Base-by-base conservation (phyloP, 176 grass and related monocot species). In the Chloris gayana region DNA sequence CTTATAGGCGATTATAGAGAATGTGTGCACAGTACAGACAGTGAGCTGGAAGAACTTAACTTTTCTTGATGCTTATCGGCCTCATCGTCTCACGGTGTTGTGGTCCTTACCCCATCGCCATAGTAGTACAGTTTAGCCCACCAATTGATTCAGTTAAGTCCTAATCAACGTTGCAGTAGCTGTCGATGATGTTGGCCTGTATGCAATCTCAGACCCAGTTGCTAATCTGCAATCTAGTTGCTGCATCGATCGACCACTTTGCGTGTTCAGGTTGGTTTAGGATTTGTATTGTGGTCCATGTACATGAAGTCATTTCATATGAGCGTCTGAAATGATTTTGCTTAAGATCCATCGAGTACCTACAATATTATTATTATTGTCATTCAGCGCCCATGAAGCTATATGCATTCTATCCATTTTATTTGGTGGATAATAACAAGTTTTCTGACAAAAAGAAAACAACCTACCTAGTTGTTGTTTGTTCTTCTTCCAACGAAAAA, bases 1-100 rank as follows among this genome's bases (percentile, higher is more conserved):
- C 64, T 65, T 21, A 34, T 57, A 13, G 42, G 58, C 4, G 73
- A 87, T 65, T 71, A 33, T 53, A 26, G 72, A 71, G 72, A 64
- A 76, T 56, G 72, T 54, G 44, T 56, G 56, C 54, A 75, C 64
- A 44, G 66, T 72, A 57, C 75, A 75, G 71, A 33, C 70, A 74
- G 5, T 87, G 86, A n/a, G 75, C 73, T 84, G 73, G 86, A 73
- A 73, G 38, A 26, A 27, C 31, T 83, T 75, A 71, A 70, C 69
- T 81, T 56, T 59, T 69, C 3, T 65, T n/a, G 27, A 74, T 85
- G 78, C 45, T 73, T 89, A 89, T 80, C 60, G 29, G 56, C 35
- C 65, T 49, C 39, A 26, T 64, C 45, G 64, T 47, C 33, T 60
- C 46, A 37, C 75, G 75, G 65, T 70, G 65, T 9, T 25, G 41